Evolutionary conservation across 179 eudicot species (phyloP).

Genomic region (Drosera spatulata): DNA sequence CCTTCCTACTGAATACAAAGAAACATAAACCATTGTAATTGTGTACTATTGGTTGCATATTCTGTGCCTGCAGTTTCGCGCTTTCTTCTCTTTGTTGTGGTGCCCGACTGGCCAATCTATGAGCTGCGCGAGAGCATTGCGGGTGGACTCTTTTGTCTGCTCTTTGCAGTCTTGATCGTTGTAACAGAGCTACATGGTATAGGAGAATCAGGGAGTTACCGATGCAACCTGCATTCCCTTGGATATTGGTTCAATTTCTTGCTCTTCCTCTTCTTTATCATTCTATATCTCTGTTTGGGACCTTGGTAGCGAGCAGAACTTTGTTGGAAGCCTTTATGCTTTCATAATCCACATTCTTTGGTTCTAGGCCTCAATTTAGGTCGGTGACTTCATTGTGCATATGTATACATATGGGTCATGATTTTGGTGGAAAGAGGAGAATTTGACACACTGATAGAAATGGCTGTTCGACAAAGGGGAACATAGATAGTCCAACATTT

Average conservation of each 20-base stretch:
- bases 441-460: no score
- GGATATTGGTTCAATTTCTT: slow-evolving; percentile 22
- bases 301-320: slow-evolving; percentile 20
- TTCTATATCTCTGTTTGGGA: slow-evolving; percentile 28
- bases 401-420: no score
- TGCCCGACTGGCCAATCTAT: slow-evolving; percentile 34
- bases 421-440: no score
- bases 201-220: slow-evolving; percentile 21
- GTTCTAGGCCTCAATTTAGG: no score
- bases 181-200: slow-evolving; percentile 21
- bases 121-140: slow-evolving; percentile 20
- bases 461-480: no score
- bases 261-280: slow-evolving; percentile 31
- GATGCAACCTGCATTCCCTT: slow-evolving; percentile 24
- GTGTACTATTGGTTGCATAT: not conserved
- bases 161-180: slow-evolving; percentile 16
- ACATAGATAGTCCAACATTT: slow-evolving; percentile 4
- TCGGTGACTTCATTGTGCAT: no score
- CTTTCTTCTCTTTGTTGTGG: slow-evolving; percentile 32
- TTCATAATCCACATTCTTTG: no score
- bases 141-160: slow-evolving; percentile 29
- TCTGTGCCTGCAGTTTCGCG: slow-evolving; percentile 33
- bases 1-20: not conserved
- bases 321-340: not conserved
- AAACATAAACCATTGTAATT: not conserved